These are phyloP conservation scores for Mucor sp. DNA, from an alignment of 371 early-diverging fungal genomes.

Conservation along the genomic window DNA sequence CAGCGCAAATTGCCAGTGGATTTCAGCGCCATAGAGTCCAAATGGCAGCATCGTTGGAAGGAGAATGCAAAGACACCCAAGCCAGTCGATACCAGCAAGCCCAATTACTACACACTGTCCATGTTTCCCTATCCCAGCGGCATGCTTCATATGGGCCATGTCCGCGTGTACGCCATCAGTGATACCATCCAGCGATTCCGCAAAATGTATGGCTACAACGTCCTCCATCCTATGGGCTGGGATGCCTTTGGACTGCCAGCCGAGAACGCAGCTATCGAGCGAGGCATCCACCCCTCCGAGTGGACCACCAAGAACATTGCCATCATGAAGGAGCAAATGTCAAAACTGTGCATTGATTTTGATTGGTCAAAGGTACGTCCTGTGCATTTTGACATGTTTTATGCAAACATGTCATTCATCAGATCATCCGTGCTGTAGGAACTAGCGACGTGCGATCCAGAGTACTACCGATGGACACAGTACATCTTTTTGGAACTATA, in stretches of 20 bases:
- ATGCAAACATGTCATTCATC: not conserved
- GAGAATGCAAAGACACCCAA: conserved; percentile 17
- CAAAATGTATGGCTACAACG: conserved; percentile 73
- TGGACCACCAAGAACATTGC: conserved; percentile 87
- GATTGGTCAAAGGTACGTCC: conserved; percentile 77
- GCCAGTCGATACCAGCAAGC: conserved; percentile 19
- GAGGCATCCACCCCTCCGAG: conserved; percentile 75
- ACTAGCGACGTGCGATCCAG: conserved; percentile 82
- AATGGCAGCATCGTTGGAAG: conserved; percentile 64
- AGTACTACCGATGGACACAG: conserved; percentile 94
- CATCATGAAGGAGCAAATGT: conserved; percentile 82
- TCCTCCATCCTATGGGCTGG: conserved; percentile 97
- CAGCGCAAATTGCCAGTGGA: conserved; percentile 22
- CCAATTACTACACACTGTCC: conserved; percentile 79
- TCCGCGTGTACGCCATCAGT: conserved; percentile 91
- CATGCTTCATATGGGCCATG: conserved; percentile 93
- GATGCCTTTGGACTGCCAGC: conserved; percentile 99
- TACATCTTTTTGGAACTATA: conserved; percentile 80
- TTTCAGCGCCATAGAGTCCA: conserved; percentile 53
- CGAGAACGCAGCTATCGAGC: conserved; percentile 97
- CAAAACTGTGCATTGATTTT: conserved; percentile 75
- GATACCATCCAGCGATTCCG: conserved; percentile 85
- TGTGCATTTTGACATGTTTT: not conserved
- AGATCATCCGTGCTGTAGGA: conserved; percentile 50
- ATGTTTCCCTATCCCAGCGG: conserved; percentile 98